Evolutionary conservation across 208 protist species (phyloP).

Genomic region (Strigomonas culicis): DNA sequence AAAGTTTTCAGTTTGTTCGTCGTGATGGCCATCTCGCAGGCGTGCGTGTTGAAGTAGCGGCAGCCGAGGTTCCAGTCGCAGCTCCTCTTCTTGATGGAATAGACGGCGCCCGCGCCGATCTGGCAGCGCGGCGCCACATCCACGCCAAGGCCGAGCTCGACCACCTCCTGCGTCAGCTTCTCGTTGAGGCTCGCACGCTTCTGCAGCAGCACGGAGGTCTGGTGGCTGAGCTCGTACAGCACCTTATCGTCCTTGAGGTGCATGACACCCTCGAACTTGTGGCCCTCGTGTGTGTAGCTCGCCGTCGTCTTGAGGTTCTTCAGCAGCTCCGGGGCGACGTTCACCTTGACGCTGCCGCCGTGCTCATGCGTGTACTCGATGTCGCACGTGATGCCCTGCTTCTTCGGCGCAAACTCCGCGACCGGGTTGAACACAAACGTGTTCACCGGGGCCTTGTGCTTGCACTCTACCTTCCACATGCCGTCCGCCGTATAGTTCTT

Average conservation of each 20-base stretch:
- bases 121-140: conserved; percentile 47
- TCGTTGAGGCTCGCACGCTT: conserved; percentile 54
- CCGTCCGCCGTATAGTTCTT: conserved; percentile 52
- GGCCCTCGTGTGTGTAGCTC: conserved; percentile 39
- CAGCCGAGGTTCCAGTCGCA: conserved; percentile 66
- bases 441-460: conserved; percentile 64
- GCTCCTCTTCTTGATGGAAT: conserved; percentile 42
- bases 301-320: conserved; percentile 33
- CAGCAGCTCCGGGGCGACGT: conserved; percentile 28
- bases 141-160: conserved; percentile 60
- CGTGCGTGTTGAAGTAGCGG: conserved; percentile 37
- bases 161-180: conserved; percentile 48
- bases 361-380: conserved; percentile 57
- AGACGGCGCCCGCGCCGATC: conserved; percentile 56
- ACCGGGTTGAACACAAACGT: conserved; percentile 60
- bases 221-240: conserved; percentile 48
- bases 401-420: conserved; percentile 20
- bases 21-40: conserved; percentile 42
- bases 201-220: conserved; percentile 27
- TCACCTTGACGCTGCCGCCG: conserved; percentile 48
- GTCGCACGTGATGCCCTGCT: conserved; percentile 37
- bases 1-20: conserved; percentile 47
- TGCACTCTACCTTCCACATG: conserved; percentile 74
- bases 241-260: conserved; percentile 34
- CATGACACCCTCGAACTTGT: conserved; percentile 55